Conservation (phyloP, 306 rosid genomes). For the Sicyos baderoa region DNA sequence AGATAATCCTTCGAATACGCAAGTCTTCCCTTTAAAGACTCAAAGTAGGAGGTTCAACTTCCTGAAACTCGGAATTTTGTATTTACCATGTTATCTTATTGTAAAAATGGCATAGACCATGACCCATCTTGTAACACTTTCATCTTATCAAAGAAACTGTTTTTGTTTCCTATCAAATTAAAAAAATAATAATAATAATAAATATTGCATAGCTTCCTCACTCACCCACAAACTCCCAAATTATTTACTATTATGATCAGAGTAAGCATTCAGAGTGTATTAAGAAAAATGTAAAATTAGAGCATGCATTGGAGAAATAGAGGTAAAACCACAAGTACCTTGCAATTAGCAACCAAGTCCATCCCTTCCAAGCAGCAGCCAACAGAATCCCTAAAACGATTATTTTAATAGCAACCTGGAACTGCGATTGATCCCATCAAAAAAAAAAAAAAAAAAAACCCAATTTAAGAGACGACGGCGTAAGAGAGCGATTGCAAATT, state of each 20-base stretch:
- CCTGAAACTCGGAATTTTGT: too few species aligned
- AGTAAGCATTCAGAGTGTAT: neutral
- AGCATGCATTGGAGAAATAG: neutral
- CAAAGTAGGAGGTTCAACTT: too few species aligned
- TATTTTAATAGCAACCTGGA: conserved; percentile 18
- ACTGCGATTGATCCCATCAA: conserved; percentile 35
- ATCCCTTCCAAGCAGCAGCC: conserved; percentile 25
- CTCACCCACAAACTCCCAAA: too few species aligned
- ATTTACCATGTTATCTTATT: too few species aligned
- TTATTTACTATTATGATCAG: neutral
- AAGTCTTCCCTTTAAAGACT: too few species aligned
- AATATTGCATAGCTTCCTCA: too few species aligned
- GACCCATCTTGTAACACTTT: too few species aligned
- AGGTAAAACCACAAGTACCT: conserved; percentile 38
- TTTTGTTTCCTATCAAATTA: too few species aligned
- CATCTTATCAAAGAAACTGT: too few species aligned
- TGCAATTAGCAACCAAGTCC: conserved; percentile 71
- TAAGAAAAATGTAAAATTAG: neutral
- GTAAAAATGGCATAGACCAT: too few species aligned
- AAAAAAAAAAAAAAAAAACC: conserved; percentile 16
- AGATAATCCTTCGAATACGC: too few species aligned
- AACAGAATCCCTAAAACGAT: conserved; percentile 9
- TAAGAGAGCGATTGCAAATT: neutral
- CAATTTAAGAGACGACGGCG: conserved; percentile 1
- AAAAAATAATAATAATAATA: too few species aligned